Evolutionary conservation across 257 asterid species (phyloP), one percentile per base, ranked within the genome.

Genomic region (Solanum virginianum): DNA sequence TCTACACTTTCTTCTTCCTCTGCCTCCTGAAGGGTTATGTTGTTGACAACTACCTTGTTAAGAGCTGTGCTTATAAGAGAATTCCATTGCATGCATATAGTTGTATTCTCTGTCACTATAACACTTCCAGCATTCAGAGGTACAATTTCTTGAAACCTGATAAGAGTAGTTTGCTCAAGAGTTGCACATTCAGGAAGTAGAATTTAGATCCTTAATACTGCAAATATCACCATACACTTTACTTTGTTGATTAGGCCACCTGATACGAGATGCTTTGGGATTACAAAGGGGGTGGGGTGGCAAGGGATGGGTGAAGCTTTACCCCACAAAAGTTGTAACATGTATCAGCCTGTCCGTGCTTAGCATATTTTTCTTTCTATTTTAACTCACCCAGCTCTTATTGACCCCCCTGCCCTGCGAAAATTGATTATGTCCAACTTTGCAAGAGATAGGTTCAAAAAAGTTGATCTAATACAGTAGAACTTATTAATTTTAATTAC

Each of bases 141-240:
- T 86, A 93, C 94, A 59, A 93, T 89, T 89, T 93, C 96, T 86
- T 93, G 96, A 87, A 93, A 93, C 93, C 96, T 93, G 93, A 69
- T 63, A 87, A 79, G 13, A 88, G 62, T 77, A 24, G 26, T 77
- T 77, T 77, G 65, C 26, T 77, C 62, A 77, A 26, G 26, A 53
- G 16, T 24, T 26, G 47, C 26, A 51, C 45, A 29, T 53, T 77
- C 15, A 8, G 26, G 10, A 51, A 51, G 45, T 77, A 77, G 45
- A 77, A 26, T 26, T 49, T 77, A 26, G 63, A 77, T 47, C 63
- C 39, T 14, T 26, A 75, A 26, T 26, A 24, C 82, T 13, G 41
- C 62, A 75, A 49, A 8, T 24, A 77, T 22, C 22, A 75, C 29
- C 16, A 18, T 10, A 69, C 17, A 74, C 22, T 47, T 9, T 49